These are phyloP conservation scores for Backusella mclennaniae DNA, from an alignment of 192 early-diverging fungal genomes.

Conservation along the genomic window DNA sequence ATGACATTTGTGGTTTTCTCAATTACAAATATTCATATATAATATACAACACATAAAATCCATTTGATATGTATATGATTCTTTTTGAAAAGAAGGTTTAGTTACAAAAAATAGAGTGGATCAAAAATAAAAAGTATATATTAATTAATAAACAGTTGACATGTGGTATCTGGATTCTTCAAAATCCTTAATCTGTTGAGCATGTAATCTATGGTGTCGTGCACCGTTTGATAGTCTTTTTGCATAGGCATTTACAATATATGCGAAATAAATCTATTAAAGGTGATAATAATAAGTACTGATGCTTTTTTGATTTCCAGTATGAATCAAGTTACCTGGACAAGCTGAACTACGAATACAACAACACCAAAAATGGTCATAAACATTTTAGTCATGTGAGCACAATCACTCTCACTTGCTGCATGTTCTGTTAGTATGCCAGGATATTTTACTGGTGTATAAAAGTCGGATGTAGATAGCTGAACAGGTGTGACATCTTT, in stretches of 20 bases:
- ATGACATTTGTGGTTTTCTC: not conserved
- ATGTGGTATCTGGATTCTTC: constrained; percentile 33
- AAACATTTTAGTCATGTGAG: constrained; percentile 13
- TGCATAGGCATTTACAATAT: constrained; percentile 30
- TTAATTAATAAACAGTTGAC: constrained; percentile 31
- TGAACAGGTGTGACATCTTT: constrained; percentile 8
- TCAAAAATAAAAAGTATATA: not conserved
- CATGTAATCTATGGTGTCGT: constrained; percentile 29
- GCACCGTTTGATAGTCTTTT: constrained; percentile 30
- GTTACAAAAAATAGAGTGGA: not conserved
- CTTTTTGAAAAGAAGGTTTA: not conserved
- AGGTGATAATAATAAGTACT: not conserved
- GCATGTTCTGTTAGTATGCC: constrained; percentile 29
- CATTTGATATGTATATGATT: not conserved
- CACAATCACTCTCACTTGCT: constrained; percentile 12
- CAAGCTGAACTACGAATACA: constrained; percentile 23
- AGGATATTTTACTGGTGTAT: constrained; percentile 32
- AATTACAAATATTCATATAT: not conserved
- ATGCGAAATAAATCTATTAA: constrained; percentile 33
- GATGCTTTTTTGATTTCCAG: not conserved
- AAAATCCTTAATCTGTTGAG: constrained; percentile 36
- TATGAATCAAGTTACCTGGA: constrained; percentile 25
- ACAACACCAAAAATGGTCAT: constrained; percentile 24
- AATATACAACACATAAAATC: not conserved
- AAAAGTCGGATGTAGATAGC: constrained; percentile 18